Base-by-base conservation (phyloP, 129 eudicot species). In the Artemisia tridentata region DNA sequence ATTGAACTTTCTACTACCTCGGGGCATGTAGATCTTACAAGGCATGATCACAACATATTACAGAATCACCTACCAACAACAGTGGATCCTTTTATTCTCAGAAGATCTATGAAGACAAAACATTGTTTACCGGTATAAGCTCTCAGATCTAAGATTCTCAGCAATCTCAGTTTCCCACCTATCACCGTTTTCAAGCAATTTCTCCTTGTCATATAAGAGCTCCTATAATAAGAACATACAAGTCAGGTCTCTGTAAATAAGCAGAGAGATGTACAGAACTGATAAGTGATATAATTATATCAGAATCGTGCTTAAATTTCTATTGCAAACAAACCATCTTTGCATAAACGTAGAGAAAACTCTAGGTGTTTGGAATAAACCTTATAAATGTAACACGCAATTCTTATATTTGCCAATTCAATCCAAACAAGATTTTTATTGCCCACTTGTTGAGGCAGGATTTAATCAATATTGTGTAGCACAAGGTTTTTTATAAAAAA, bases 101-200 rank as follows among this genome's bases (percentile, higher is more conserved):
- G 49, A 56, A 71, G 43, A 52, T 77, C 45, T 51, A 69, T 61
- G 38, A 61, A 23, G 50, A 19, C 62, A 56, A 29, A 66, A 71
- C 41, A 29, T 61, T 3, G 50, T 69, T 90, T 82, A 93, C 53
- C 99, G 97, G 64, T 95, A 95, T 19, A 95, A 84, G 83, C 96
- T 86, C 75, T 95, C 99, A 0, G 99, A 90, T 71, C 97, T 83
- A 34, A 95, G 91, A 78, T 95, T 95, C 85, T 95, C 99, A 11
- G 99, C 99, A 70, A 95, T 95, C 82, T 95, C 99, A 31, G 96
- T 95, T 75, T 95, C 99, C 99, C 99, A 95, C 65, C 99, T 65
- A 77, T 95, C 99, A 50, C 99, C 99, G 63, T 95, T 95, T 80
- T 95, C 99, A 11, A 95, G 93, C 59, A 95, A 84, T 84, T 95